phyloP scores from a whole-genome alignment of 306 rosid species.

The Rosa chinensis region DNA sequence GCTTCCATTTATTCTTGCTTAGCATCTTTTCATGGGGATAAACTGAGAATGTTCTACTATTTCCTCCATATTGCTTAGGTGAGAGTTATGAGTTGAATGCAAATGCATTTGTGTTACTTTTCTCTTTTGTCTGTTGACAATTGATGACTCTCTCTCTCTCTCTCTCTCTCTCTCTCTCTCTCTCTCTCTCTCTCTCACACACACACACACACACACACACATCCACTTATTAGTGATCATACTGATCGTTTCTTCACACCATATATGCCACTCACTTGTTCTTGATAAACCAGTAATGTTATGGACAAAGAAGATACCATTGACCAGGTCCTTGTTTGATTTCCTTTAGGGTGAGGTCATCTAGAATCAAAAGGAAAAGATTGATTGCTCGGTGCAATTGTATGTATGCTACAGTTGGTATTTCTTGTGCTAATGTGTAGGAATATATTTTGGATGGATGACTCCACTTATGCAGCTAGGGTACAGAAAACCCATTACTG shows the following conservation, averaged over 20 bases:
- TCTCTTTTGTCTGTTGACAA: not conserved
- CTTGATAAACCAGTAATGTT: too few species aligned
- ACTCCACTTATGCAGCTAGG: conserved; percentile 84
- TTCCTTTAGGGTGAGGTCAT: not conserved
- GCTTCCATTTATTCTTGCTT: conserved; percentile 2
- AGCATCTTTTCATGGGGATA: not conserved
- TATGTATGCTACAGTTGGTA: conserved; percentile 26
- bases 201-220: too few species aligned
- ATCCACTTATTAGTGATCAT: too few species aligned
- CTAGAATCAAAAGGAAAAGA: not conserved
- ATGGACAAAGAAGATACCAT: too few species aligned
- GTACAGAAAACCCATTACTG: conserved; percentile 66
- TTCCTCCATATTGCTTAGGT: not conserved
- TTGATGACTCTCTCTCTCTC: not conserved
- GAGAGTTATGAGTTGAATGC: not conserved
- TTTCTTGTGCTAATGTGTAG: conserved; percentile 38
- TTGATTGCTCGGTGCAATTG: not conserved
- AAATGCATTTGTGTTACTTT: not conserved
- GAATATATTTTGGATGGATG: conserved; percentile 76
- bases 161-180: too few species aligned
- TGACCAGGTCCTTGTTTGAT: not conserved
- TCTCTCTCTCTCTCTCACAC: too few species aligned
- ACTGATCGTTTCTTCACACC: too few species aligned
- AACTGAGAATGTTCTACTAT: not conserved
- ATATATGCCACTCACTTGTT: too few species aligned